Base-by-base conservation (phyloP, 2,329 filamentous ascomycete species). In the Monosporascus sp. region DNA sequence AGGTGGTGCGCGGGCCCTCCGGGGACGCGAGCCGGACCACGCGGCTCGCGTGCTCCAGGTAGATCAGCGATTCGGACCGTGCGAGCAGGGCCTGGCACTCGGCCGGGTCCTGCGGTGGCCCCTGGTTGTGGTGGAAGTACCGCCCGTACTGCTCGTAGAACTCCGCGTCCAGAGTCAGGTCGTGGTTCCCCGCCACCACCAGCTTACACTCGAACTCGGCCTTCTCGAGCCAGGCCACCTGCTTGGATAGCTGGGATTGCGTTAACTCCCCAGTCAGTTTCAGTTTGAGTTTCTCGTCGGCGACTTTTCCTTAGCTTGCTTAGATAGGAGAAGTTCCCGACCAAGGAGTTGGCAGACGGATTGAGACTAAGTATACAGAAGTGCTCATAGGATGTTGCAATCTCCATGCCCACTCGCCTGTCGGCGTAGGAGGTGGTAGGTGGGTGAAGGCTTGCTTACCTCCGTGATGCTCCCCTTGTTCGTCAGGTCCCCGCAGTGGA, bases 401-500 rank as follows among this genome's bases (percentile, higher is more conserved):
- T 34, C 31, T 14, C 31, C 4, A 14, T 34, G 31, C 31, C 31
- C 31, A 14, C 31, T 34, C 31, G 11, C 31, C 31, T 34, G 31
- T 34, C 31, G 9, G 31, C 31, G 31, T 1, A 8, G 18, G 47
- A 51, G 50, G 18, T 6, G 22, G 46, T 37, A 31, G 15, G 36
- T 37, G 27, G 20, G 18, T 49, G 37, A 78, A 46, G 24, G 24
- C 24, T 17, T 8, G 11, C 42, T 8, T 14, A 46, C 42, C 70
- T 85, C 82, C 6, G 72, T 73, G 57, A 74, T 73, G 57, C 73
- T 85, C 17, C 88, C 88, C 64, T 87, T 83, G 65, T 90, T 90
- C 3, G 87, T 89, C 59, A 92, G 69, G 65, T 92, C 88, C 6
- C 88, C 88, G 1, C 88, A 87, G 64, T 90, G 87, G 48, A 91